phyloP scores from a whole-genome alignment of 345 rosid genomes.

The Bretschneidera sinensis region DNA sequence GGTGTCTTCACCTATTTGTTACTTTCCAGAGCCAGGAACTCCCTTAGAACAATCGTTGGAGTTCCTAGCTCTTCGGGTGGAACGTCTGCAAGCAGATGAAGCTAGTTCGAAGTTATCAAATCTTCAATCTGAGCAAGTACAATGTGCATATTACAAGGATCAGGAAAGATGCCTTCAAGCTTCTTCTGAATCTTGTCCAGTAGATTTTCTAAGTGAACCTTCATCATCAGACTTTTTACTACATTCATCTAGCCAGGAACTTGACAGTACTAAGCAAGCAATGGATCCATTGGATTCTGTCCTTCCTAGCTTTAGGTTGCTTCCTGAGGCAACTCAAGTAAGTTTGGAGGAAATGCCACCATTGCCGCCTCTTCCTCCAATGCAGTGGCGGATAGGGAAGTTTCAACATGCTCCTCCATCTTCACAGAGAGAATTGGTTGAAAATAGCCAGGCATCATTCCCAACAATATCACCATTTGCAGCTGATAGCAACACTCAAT shows the following conservation, averaged over 20 bases:
- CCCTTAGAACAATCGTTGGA: conserved; percentile 26
- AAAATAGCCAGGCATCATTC: conserved; percentile 25
- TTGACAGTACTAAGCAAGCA: conserved; percentile 19
- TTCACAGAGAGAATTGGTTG: conserved; percentile 32
- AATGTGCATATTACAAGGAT: conserved; percentile 13
- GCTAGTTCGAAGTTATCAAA: conserved; percentile 21
- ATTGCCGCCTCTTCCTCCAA: conserved; percentile 84
- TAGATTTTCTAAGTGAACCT: conserved; percentile 21
- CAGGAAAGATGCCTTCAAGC: conserved; percentile 21
- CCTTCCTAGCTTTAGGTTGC: conserved; percentile 33
- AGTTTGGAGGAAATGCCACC: conserved; percentile 66
- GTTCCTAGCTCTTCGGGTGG: conserved; percentile 27
- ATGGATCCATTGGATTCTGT: conserved; percentile 29
- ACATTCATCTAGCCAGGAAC: conserved; percentile 25
- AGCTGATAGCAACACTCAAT: conserved; percentile 30
- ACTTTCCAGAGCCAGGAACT: conserved; percentile 26
- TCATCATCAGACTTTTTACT: conserved; percentile 17
- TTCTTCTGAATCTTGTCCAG: conserved; percentile 15
- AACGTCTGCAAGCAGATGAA: conserved; percentile 28
- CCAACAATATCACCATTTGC: conserved; percentile 24
- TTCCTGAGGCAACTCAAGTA: conserved; percentile 36
- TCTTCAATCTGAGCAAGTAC: conserved; percentile 19
- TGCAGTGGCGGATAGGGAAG: conserved; percentile 83
- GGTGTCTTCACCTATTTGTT: conserved; percentile 20
- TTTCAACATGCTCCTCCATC: conserved; percentile 35